These are phyloP conservation scores for Cytospora mali DNA, from an alignment of 2,329 filamentous ascomycete species.

Conservation along the genomic window DNA sequence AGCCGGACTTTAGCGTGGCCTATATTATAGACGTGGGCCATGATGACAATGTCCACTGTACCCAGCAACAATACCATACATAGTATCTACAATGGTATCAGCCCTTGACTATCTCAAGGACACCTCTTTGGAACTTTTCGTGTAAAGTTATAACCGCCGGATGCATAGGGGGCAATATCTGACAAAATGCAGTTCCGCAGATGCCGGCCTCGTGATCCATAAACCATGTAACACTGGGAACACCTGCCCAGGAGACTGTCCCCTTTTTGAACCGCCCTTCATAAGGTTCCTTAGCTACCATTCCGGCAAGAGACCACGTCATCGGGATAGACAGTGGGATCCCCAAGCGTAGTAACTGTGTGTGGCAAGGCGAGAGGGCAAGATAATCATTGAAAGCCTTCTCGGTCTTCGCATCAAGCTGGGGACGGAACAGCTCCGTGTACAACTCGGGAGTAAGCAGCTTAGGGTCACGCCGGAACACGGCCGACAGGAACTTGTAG, in stretches of 20 bases:
- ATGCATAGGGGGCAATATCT: conserved; percentile 33
- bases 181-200: conserved; percentile 32
- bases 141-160: conserved; percentile 31
- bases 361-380: conserved; percentile 23
- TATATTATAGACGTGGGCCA: too few relatives aligned
- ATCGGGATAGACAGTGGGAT: conserved; percentile 31
- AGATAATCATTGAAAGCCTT: conserved; percentile 33
- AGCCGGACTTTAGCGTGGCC: too few relatives aligned
- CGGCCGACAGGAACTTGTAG: conserved; percentile 33
- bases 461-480: conserved; percentile 32
- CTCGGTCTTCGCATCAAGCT: conserved; percentile 33
- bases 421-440: conserved; percentile 34
- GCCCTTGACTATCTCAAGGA: not conserved
- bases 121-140: conserved; percentile 31
- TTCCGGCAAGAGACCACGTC: conserved; percentile 34
- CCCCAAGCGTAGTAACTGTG: conserved; percentile 29
- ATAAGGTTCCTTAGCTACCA: conserved; percentile 32
- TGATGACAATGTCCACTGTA: too few relatives aligned
- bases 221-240: conserved; percentile 33
- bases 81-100: too few relatives aligned
- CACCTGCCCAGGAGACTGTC: conserved; percentile 32
- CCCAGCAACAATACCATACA: too few relatives aligned
- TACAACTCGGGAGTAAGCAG: conserved; percentile 31
- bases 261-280: conserved; percentile 31
- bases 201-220: conserved; percentile 34